Evolutionary conservation across 495 filamentous ascomycete species (phyloP).

Genomic region (Cairneyella variabilis): DNA sequence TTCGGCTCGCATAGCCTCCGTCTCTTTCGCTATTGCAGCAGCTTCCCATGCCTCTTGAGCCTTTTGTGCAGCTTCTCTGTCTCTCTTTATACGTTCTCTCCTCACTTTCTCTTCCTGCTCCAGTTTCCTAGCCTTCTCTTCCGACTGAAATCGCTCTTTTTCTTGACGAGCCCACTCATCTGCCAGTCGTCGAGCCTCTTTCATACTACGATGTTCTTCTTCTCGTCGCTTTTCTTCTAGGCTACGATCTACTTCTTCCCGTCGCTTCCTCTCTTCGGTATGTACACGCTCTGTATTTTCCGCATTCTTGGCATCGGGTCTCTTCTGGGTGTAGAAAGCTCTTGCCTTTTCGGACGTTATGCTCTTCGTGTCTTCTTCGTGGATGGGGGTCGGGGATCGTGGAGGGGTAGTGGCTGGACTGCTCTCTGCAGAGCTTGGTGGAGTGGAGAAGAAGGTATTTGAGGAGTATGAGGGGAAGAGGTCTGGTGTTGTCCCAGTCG

Average conservation of each 20-base stretch:
- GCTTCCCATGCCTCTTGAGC: not conserved
- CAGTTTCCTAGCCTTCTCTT: not conserved
- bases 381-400: not conserved
- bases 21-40: not conserved
- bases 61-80: slow-evolving; percentile 1
- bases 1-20: not conserved
- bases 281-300: not conserved
- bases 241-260: not conserved
- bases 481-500: not conserved
- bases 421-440: not conserved
- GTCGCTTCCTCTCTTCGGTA: not conserved
- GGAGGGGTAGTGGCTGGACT: not conserved
- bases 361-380: not conserved
- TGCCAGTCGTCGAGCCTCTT: slow-evolving; percentile 1
- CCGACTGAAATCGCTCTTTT: not conserved
- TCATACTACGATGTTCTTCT: too few species aligned
- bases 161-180: slow-evolving; percentile 1
- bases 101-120: not conserved
- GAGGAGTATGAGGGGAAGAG: not conserved
- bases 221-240: too few species aligned
- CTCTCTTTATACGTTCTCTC: not conserved
- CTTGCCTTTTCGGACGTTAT: not conserved
- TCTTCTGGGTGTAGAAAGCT: not conserved
- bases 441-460: not conserved
- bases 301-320: not conserved